Conservation (phyloP, 2,329 filamentous ascomycete genomes). For the Apiospora saccharicola region DNA sequence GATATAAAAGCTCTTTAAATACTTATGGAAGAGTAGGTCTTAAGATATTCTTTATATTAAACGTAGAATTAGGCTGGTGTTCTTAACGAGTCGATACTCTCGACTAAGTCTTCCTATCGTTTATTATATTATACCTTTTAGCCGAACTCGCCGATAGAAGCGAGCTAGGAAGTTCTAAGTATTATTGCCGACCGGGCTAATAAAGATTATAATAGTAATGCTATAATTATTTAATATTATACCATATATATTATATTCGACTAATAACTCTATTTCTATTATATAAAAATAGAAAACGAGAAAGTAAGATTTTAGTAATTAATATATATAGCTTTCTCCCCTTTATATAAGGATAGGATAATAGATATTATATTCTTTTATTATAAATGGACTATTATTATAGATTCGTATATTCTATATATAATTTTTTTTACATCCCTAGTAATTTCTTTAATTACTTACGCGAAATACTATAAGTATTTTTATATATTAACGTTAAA, state of each 20-base stretch:
- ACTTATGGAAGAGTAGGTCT: slow-evolving; percentile 8
- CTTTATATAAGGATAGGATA: neutral
- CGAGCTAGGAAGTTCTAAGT: neutral
- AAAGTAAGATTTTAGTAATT: neutral
- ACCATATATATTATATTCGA: neutral
- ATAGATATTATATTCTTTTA: slow-evolving; percentile 1
- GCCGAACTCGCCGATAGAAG: slow-evolving; percentile 4
- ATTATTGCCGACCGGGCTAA: slow-evolving; percentile 31
- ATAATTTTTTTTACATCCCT: neutral
- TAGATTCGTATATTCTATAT: slow-evolving; percentile 9
- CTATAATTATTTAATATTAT: slow-evolving; percentile 3
- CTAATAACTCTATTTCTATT: neutral
- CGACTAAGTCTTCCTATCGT: neutral
- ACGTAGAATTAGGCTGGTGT: neutral
- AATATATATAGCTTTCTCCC: slow-evolving; percentile 7
- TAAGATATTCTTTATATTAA: neutral
- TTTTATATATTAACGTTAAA: neutral
- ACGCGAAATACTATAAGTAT: slow-evolving; percentile 1
- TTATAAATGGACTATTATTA: neutral
- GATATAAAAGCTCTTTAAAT: slow-evolving; percentile 3
- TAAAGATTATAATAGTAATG: slow-evolving; percentile 31
- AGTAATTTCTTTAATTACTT: neutral
- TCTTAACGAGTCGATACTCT: slow-evolving; percentile 13
- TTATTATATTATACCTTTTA: neutral
- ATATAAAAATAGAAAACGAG: slow-evolving; percentile 8